Percentiles rank a stretch among this genome's conserved stretches.
These are phyloP conservation scores for Bolboschoenus planiculmis DNA, from an alignment of 176 grass and related monocot species.

Conservation along the genomic window DNA sequence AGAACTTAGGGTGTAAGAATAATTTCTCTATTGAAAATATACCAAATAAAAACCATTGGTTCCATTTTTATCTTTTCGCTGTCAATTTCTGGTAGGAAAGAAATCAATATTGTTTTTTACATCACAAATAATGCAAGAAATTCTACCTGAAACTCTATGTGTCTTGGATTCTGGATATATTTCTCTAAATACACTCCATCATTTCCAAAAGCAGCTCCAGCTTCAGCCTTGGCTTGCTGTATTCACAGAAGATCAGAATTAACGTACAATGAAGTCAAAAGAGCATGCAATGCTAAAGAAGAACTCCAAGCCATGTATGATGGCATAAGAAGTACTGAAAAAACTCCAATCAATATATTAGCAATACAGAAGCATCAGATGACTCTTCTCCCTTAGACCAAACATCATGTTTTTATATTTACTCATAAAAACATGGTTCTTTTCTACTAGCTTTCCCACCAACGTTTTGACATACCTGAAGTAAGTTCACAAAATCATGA, in stretches of 20 bases:
- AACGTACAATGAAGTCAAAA: background rate
- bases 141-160: conserved; percentile 50
- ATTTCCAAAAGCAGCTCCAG: conserved; percentile 52
- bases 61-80: background rate
- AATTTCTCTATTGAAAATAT: too few species aligned
- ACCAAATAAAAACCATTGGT: background rate
- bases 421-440: conserved; percentile 1
- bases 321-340: background rate
- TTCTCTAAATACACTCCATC: conserved; percentile 58
- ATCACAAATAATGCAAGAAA: background rate
- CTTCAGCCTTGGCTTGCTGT: conserved; percentile 54
- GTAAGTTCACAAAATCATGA: conserved; percentile 39
- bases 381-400: background rate
- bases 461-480: conserved; percentile 25
- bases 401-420: background rate
- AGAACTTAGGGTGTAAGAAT: too few species aligned
- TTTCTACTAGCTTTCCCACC: background rate
- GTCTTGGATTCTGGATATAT: conserved; percentile 49
- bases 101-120: background rate
- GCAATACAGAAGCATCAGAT: background rate
- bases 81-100: background rate
- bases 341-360: background rate
- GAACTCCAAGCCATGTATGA: background rate
- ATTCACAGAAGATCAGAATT: background rate
- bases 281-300: background rate